A percentile compares a stretch with the other conserved stretches of the same genome.
phyloP scores from a whole-genome alignment of 257 asterid genomes.

The Fraxinus americana region DNA sequence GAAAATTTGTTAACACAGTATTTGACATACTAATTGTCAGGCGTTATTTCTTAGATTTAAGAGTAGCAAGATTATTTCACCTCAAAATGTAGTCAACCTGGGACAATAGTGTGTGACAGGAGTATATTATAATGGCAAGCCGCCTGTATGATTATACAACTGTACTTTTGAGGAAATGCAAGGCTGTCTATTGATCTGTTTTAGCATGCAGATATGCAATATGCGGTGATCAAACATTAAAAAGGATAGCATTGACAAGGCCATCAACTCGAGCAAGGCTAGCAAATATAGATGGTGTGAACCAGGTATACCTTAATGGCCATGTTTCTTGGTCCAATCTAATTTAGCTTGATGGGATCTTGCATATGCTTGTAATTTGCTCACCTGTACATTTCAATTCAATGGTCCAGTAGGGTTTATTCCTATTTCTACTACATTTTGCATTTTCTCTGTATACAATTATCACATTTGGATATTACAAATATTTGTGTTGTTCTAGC shows the following conservation, averaged over 20 bases:
- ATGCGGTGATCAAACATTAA: constrained; percentile 89
- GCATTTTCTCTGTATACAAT: not conserved
- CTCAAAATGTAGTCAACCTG: not conserved
- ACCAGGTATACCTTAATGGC: constrained; percentile 62
- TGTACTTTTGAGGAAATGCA: not conserved
- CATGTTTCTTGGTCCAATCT: constrained; percentile 5
- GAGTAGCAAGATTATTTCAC: not conserved
- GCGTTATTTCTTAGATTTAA: not conserved
- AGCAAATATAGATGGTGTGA: constrained; percentile 94
- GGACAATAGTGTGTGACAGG: not conserved
- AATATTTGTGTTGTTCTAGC: not conserved
- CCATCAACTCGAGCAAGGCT: constrained; percentile 95
- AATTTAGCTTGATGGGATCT: constrained; percentile 15
- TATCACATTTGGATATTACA: not conserved
- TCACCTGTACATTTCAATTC: not conserved
- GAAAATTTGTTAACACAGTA: not conserved
- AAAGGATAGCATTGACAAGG: constrained; percentile 73
- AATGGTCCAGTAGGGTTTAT: not conserved
- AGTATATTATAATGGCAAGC: not conserved
- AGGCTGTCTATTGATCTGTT: constrained; percentile 20
- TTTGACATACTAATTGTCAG: not conserved
- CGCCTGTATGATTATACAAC: not conserved
- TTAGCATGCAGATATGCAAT: constrained; percentile 77
- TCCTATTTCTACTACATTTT: not conserved
- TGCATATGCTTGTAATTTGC: not conserved